Evolutionary conservation across 768 basidiomycete genomes (phyloP), one percentile per base, ranked within the genome.

Genomic region (Termitomyces sp.): DNA sequence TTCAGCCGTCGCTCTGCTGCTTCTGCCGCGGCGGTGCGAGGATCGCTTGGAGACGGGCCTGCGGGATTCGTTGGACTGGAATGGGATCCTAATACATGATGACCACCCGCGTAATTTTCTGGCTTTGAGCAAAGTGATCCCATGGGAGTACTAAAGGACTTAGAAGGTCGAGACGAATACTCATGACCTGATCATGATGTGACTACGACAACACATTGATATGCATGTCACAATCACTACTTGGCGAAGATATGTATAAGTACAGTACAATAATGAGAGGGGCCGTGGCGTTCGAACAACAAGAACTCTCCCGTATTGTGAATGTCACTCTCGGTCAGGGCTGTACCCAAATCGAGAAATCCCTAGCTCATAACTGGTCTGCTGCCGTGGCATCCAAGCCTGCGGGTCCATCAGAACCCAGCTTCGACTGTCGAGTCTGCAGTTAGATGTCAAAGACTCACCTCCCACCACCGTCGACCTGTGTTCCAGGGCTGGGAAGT

Each of bases 391-490:
- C 50, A 77, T 68, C 81, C 80, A 83, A 39, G 80, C 75, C 81
- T 83, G n/a, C 58, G 58, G 38, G 42, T 52, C 40, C 56, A 56
- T 50, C n/a, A 56, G 50, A 44, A 33, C 12, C 43, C 27, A 38
- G 25, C 35, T 33, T 25, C 33, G n/a, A n/a, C n/a, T n/a, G n/a
- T n/a, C n/a, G 32, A 52, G 25, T 50, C 39, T 39, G 48, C 55
- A 45, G 50, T 40, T 50, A 32, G 64, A 62, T n/a, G 58, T 22
- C 6, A 11, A 45, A 45, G 46, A 73, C 77, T 68, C 60, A 90
- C 91, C 81, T 91, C 88, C 91, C 91, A 91, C 91, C 91, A 93
- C 61, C 83, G 76, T 60, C 82, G 74, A 43, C 86, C 78, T 58
- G 74, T 70, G 52, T 76, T 72, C 87, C 88, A 89, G 13, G 60